A percentile compares a stretch with the other conserved stretches of the same genome.
Conservation (phyloP, 345 rosid genomes). For the Firmiana major region DNA sequence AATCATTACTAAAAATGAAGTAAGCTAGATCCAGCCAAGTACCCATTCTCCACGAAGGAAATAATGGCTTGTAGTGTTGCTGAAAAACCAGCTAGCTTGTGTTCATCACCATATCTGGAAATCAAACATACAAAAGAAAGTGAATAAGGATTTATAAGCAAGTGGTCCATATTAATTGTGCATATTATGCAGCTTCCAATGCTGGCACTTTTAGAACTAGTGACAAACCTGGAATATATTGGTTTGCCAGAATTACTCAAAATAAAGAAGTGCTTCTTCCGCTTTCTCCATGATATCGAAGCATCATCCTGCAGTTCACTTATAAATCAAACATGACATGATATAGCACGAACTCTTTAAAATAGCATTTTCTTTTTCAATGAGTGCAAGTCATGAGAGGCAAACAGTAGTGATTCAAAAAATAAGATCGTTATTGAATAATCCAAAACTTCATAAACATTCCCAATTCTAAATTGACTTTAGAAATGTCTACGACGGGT, state of each 20-base stretch:
- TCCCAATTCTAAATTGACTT: not conserved
- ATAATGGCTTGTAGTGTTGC: constrained; percentile 99
- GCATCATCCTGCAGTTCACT: constrained; percentile 94
- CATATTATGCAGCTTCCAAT: constrained; percentile 1
- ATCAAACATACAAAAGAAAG: constrained; percentile 6
- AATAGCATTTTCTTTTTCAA: not conserved
- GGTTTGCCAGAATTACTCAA: constrained; percentile 99
- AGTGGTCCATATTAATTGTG: not conserved
- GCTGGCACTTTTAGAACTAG: not conserved
- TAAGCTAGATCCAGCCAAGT: constrained; percentile 26
- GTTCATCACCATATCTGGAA: constrained; percentile 93
- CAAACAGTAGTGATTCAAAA: not conserved
- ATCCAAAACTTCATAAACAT: not conserved
- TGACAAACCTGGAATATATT: constrained; percentile 81
- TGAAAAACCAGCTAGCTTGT: constrained; percentile 97
- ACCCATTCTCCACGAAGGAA: constrained; percentile 96
- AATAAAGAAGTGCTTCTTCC: constrained; percentile 96
- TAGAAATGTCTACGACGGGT: not conserved
- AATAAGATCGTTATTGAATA: not conserved
- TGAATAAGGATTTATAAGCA: not conserved
- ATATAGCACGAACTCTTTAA: not conserved
- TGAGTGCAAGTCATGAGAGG: not conserved
- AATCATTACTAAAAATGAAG: constrained; percentile 6
- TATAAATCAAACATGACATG: constrained; percentile 20
- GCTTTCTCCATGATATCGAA: constrained; percentile 93